These are phyloP conservation scores for Asterophora parasitica DNA, from an alignment of 768 basidiomycete genomes.

Conservation along the genomic window DNA sequence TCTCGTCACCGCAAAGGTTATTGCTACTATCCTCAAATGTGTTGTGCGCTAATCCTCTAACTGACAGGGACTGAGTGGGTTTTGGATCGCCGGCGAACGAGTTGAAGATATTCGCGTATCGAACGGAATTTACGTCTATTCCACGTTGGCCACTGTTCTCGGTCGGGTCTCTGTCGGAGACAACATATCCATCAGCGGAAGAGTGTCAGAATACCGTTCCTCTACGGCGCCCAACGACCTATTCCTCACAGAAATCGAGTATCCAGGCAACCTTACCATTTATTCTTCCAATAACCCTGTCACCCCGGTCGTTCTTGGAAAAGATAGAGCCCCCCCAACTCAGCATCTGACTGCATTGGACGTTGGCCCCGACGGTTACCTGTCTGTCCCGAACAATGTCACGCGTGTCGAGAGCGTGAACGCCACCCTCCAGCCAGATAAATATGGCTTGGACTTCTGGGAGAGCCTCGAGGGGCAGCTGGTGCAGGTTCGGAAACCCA, in stretches of 20 bases:
- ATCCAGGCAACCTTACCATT: conserved; percentile 38
- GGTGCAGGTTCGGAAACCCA: conserved; percentile 46
- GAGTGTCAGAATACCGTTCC: conserved; percentile 49
- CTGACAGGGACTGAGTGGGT: conserved; percentile 38
- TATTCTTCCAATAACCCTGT: conserved; percentile 43
- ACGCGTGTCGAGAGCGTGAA: conserved; percentile 42
- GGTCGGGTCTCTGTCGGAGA: conserved; percentile 43
- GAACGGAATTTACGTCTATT: conserved; percentile 47
- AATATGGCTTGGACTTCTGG: conserved; percentile 62
- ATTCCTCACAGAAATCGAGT: conserved; percentile 43
- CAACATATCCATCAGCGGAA: conserved; percentile 37
- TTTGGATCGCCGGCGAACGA: conserved; percentile 44
- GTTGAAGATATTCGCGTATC: conserved; percentile 43
- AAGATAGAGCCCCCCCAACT: conserved; percentile 49
- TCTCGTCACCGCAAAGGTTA: conserved; percentile 50
- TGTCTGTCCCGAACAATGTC: conserved; percentile 51
- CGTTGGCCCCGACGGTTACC: conserved; percentile 46
- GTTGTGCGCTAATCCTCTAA: not conserved
- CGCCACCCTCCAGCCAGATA: conserved; percentile 42
- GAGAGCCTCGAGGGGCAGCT: conserved; percentile 56
- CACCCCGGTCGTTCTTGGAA: conserved; percentile 46
- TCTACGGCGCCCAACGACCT: conserved; percentile 39
- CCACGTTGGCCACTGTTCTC: conserved; percentile 27
- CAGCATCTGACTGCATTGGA: conserved; percentile 45
- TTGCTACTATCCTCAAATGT: not conserved